Base-by-base conservation (phyloP, 805 yeast genomes). In the Suhomyces xylopsoci region DNA sequence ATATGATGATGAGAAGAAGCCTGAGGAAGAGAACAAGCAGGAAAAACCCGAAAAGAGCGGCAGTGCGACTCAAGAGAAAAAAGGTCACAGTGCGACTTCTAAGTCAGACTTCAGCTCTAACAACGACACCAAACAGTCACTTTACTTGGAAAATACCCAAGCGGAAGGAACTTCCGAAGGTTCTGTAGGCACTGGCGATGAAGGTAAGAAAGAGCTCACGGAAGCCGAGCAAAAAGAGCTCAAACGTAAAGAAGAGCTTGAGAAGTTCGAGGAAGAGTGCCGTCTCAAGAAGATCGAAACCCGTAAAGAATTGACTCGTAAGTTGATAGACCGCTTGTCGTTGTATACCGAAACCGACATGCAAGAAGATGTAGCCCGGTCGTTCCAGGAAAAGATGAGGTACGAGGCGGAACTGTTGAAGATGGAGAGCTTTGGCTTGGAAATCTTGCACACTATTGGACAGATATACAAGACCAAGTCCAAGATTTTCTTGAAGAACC, bases 371-470 rank as follows among this genome's bases (percentile, higher is more conserved):
- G 71, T 71, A n/a, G 71, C 68, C 9, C 65, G 62, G 36, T 68
- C 78, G 20, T 93, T 90, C 67, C 71, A 78, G 54, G 77, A 76
- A 51, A 86, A 88, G 65, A 79, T 88, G 59, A 78, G 77, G 55
- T 83, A 85, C 62, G 98, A 94, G 68, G 96, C 96, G 14, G 94
- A 92, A 64, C 75, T 84, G 26, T 74, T 88, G 57, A 88, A 87
- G 60, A 81, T 86, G 83, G 94, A 88, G 67, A 87, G 93, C 20
- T 88, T 88, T 69, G 96, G 96, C n/a, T 69, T 87, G 30, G 91
- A 88, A 62, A 87, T 88, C 34, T 77, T 89, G 47, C 94, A 88
- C 60, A 80, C 89, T 0, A 80, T 88, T 51, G 96, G 94, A 22
- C 78, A 81, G 49, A 81, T 85, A 2, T 88, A 88, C 64, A 72